Percentiles rank a stretch among this genome's conserved stretches.
Conservation (phyloP, 2,329 filamentous ascomycete genomes). For the Oidium heveae region DNA sequence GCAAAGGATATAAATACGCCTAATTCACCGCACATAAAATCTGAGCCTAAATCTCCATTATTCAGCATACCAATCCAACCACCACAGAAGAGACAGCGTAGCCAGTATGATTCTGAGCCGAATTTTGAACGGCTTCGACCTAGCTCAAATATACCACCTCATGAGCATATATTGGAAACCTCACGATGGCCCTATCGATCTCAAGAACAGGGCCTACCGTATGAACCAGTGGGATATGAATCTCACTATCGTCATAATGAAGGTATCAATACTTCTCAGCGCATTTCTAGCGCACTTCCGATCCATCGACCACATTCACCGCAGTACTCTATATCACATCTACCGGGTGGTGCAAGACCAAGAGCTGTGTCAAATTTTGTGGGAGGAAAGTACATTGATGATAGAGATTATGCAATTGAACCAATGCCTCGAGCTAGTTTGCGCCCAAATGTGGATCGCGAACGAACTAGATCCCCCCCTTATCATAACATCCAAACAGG, state of each 20-base stretch:
- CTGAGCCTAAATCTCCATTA: constrained; percentile 38
- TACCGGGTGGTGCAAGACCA: constrained; percentile 6
- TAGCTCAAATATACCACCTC: constrained; percentile 12
- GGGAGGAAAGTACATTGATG: constrained; percentile 10
- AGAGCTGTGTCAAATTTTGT: constrained; percentile 9
- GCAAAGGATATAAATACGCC: constrained; percentile 20
- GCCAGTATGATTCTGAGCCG: constrained; percentile 18
- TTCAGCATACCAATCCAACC: constrained; percentile 28
- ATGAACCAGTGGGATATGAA: background rate
- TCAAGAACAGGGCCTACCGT: constrained; percentile 6
- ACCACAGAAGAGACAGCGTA: constrained; percentile 29
- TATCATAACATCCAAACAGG: constrained; percentile 22
- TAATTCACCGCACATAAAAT: constrained; percentile 31
- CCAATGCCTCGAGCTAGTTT: constrained; percentile 21
- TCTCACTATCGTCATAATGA: constrained; percentile 10
- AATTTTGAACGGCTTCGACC: constrained; percentile 22
- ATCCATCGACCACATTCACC: constrained; percentile 10
- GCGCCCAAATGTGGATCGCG: constrained; percentile 22
- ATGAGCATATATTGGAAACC: constrained; percentile 6
- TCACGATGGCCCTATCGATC: constrained; percentile 2
- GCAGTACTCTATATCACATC: constrained; percentile 9
- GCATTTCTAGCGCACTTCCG: constrained; percentile 7
- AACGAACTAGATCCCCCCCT: constrained; percentile 23
- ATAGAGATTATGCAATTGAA: constrained; percentile 20
- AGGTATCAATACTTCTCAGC: constrained; percentile 10